Conservation (phyloP, 2,329 filamentous ascomycete genomes). For the Teratosphaeria destructans region DNA sequence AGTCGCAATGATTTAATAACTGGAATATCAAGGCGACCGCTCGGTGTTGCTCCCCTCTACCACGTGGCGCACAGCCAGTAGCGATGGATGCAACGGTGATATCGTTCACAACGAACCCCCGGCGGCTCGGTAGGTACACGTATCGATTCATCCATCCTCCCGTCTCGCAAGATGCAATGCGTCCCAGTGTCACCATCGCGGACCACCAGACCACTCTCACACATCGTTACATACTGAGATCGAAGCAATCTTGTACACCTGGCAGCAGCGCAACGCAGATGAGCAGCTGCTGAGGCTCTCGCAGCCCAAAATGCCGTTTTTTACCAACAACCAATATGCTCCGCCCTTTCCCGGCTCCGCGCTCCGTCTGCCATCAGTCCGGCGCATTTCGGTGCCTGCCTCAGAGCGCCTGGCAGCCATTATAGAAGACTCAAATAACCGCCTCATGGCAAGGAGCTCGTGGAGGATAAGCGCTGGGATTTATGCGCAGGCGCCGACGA, state of each 20-base stretch:
- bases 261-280: not conserved
- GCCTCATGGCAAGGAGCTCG: not conserved
- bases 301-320: not conserved
- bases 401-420: slow-evolving; percentile 10
- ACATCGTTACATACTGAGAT: not conserved
- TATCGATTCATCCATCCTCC: not conserved
- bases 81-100: not conserved
- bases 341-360: not conserved
- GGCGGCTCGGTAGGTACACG: not conserved
- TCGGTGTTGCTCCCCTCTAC: not conserved
- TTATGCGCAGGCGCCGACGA: not conserved
- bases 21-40: too few species aligned
- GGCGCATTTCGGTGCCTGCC: slow-evolving; percentile 7
- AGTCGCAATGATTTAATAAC: not conserved
- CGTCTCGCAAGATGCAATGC: not conserved
- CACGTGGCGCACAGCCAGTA: not conserved
- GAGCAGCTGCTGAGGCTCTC: not conserved
- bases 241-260: not conserved
- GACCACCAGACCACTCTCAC: not conserved
- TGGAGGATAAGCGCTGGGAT: not conserved
- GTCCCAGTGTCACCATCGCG: not conserved
- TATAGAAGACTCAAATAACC: slow-evolving; percentile 6
- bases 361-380: slow-evolving; percentile 8
- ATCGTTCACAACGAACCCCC: not conserved
- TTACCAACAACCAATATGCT: not conserved